phyloP scores from a whole-genome alignment of 1,139 yeast genomes.

The Yamadazyma spencermartinsiae region DNA sequence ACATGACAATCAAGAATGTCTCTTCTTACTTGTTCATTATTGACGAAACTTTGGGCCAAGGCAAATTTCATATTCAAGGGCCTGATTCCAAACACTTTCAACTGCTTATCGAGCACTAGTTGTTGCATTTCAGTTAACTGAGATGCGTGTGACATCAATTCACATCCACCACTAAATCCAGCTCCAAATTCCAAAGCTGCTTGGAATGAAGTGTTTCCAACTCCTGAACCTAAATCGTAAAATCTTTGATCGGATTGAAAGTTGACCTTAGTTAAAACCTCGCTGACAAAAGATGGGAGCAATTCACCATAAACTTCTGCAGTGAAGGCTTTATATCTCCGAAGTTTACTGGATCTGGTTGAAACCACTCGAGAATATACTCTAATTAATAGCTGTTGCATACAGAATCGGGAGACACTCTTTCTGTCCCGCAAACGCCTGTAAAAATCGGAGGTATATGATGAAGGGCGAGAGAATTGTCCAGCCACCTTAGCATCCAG shows the following conservation, averaged over 20 bases:
- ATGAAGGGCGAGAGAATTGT: constrained; percentile 18
- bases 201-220: constrained; percentile 87
- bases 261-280: constrained; percentile 64
- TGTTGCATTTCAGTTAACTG: constrained; percentile 62
- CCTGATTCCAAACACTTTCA: constrained; percentile 62
- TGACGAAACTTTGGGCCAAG: constrained; percentile 69
- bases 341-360: constrained; percentile 64
- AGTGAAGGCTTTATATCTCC: constrained; percentile 81
- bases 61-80: constrained; percentile 59
- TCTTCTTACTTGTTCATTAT: constrained; percentile 54
- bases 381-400: constrained; percentile 70
- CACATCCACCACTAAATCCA: constrained; percentile 78
- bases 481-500: background rate
- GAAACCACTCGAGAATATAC: constrained; percentile 78
- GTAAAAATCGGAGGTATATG: constrained; percentile 31
- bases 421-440: constrained; percentile 29
- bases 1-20: constrained; percentile 67
- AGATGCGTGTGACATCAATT: constrained; percentile 83
- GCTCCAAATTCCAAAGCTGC: constrained; percentile 89
- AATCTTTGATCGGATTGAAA: constrained; percentile 57
- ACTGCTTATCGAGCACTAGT: constrained; percentile 56
- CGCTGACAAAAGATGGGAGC: constrained; percentile 73
- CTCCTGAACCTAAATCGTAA: constrained; percentile 91
- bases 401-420: constrained; percentile 53
- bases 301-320: constrained; percentile 92